Conservation (phyloP, 148 eudicot species). For the Vaccinium corymbosum region DNA sequence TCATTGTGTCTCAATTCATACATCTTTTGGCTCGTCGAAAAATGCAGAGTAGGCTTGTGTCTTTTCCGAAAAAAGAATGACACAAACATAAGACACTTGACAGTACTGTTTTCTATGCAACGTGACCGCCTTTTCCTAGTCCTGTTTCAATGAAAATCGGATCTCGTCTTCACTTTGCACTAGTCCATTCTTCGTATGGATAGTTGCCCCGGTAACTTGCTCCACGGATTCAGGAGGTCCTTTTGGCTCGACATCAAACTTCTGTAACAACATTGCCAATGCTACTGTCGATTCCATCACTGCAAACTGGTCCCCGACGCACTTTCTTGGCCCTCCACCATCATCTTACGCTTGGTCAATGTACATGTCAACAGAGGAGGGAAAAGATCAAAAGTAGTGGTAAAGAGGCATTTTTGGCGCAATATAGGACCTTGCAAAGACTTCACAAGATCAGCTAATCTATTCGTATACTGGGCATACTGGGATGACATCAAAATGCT, state of each 20-base stretch:
- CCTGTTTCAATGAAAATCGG: slow-evolving; percentile 11
- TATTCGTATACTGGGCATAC: background rate
- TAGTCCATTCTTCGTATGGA: slow-evolving; percentile 88
- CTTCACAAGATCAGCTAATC: background rate
- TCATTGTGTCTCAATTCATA: background rate
- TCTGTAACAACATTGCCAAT: slow-evolving; percentile 74
- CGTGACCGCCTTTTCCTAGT: background rate
- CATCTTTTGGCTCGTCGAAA: background rate
- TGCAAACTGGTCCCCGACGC: slow-evolving; percentile 97
- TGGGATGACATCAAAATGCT: background rate
- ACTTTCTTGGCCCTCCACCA: slow-evolving; percentile 96
- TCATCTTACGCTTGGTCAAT: background rate
- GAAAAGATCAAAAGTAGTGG: too few relatives aligned
- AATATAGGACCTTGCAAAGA: background rate
- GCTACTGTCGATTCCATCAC: slow-evolving; percentile 93
- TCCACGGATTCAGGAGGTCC: slow-evolving; percentile 78
- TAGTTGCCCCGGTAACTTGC: slow-evolving; percentile 90
- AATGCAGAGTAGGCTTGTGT: too few relatives aligned
- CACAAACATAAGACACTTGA: background rate
- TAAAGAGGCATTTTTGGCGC: background rate
- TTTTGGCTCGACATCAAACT: slow-evolving; percentile 70
- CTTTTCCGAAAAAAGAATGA: background rate
- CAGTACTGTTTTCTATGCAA: background rate
- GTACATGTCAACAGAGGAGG: background rate
- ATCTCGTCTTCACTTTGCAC: slow-evolving; percentile 79